phyloP scores from a whole-genome alignment of 2,329 filamentous ascomycete species.

The Neonectria ditissima region DNA sequence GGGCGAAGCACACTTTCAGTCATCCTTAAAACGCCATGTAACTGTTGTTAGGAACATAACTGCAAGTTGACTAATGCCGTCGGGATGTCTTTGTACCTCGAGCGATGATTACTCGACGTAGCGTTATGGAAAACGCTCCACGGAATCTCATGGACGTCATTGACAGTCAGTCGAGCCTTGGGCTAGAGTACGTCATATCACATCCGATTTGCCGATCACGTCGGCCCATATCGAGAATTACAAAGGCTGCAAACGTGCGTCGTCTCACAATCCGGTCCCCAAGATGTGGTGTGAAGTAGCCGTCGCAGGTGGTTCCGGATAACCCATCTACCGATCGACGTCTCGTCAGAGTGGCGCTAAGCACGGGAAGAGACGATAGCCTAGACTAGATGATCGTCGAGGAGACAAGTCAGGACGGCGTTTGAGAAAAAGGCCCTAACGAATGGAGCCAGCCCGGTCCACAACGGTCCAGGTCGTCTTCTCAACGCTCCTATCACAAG shows the following conservation, averaged over 20 bases:
- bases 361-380: conserved; percentile 16
- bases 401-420: background rate
- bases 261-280: conserved; percentile 6
- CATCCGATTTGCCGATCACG: conserved; percentile 1
- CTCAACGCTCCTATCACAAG: background rate
- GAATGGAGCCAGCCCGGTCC: background rate
- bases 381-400: conserved; percentile 17
- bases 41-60: background rate
- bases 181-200: background rate
- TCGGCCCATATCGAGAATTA: background rate
- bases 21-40: background rate
- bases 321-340: conserved; percentile 15
- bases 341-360: conserved; percentile 20
- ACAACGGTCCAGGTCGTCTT: background rate
- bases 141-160: background rate
- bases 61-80: background rate
- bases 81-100: background rate
- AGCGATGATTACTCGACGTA: background rate
- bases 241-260: background rate
- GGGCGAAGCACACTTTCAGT: background rate
- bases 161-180: background rate
- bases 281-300: background rate
- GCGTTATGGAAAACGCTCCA: background rate
- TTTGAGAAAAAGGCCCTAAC: conserved; percentile 9
- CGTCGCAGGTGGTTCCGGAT: conserved; percentile 23